phyloP scores from a whole-genome alignment of 2,329 filamentous ascomycete genomes.

The Monosporascus sp. region DNA sequence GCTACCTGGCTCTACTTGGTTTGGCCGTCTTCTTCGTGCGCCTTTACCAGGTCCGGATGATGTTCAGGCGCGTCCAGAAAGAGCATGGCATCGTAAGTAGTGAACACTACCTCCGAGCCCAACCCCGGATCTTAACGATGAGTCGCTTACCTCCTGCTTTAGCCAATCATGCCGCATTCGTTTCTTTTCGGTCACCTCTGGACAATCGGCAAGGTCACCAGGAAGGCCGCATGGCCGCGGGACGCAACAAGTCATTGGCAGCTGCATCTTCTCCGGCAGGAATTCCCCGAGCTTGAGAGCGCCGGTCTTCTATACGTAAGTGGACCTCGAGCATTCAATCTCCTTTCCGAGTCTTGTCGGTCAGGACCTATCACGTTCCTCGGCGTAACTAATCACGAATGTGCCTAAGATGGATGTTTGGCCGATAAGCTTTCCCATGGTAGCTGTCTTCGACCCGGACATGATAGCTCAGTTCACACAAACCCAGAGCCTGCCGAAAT shows the following conservation, averaged over 20 bases:
- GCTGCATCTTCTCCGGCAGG: constrained; percentile 16
- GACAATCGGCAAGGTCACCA: constrained; percentile 17
- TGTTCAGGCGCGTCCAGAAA: constrained; percentile 16
- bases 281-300: constrained; percentile 24
- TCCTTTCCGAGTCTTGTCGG: not conserved
- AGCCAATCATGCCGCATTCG: constrained; percentile 30
- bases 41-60: constrained; percentile 20
- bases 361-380: not conserved
- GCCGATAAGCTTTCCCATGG: constrained; percentile 29
- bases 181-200: constrained; percentile 28
- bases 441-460: constrained; percentile 31
- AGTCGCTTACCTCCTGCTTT: not conserved
- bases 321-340: not conserved
- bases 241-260: constrained; percentile 20
- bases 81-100: constrained; percentile 23
- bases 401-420: constrained; percentile 26
- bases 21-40: constrained; percentile 20
- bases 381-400: no score
- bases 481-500: constrained; percentile 29
- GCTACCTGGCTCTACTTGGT: constrained; percentile 8
- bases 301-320: constrained; percentile 23
- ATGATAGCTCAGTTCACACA: constrained; percentile 33
- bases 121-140: constrained; percentile 3
- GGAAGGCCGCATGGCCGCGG: constrained; percentile 21
- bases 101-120: not conserved